A percentile compares a stretch with the other conserved stretches of the same genome.
Evolutionary conservation across 2,329 filamentous ascomycete species (phyloP).

Genomic region (Pyrenophora teres): DNA sequence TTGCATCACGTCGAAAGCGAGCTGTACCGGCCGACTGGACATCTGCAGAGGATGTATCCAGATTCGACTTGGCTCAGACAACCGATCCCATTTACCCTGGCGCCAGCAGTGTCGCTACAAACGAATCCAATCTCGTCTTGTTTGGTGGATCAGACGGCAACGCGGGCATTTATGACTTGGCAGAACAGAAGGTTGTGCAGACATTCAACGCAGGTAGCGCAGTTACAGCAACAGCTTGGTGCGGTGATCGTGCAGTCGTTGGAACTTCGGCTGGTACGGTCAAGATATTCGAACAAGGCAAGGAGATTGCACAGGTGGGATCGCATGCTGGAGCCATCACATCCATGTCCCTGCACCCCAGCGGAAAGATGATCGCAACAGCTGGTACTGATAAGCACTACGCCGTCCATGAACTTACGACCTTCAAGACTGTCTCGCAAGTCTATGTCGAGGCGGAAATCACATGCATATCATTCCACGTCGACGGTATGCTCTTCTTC

Average conservation of each 20-base stretch:
- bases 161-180: conserved; percentile 78
- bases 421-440: conserved; percentile 72
- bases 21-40: conserved; percentile 85
- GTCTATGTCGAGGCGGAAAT: conserved; percentile 79
- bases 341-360: conserved; percentile 79
- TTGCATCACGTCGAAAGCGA: conserved; percentile 87
- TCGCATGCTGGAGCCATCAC: conserved; percentile 83
- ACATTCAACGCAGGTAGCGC: conserved; percentile 67
- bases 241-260: conserved; percentile 70
- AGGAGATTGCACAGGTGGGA: conserved; percentile 70
- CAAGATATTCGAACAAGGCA: conserved; percentile 76
- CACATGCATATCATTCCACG: conserved; percentile 84
- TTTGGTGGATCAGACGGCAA: conserved; percentile 76
- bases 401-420: conserved; percentile 79
- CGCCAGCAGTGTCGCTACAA: conserved; percentile 61
- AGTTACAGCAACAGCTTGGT: conserved; percentile 70
- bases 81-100: conserved; percentile 66
- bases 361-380: conserved; percentile 80
- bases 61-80: conserved; percentile 59
- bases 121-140: conserved; percentile 67
- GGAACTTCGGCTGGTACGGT: conserved; percentile 76
- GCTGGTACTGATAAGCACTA: conserved; percentile 92
- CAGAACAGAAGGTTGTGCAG: conserved; percentile 74
- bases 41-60: conserved; percentile 70
- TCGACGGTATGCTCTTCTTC: conserved; percentile 92